Evolutionary conservation across 352 stramenopile genomes (phyloP).

Genomic region (Globisporangium cylindrosporum): DNA sequence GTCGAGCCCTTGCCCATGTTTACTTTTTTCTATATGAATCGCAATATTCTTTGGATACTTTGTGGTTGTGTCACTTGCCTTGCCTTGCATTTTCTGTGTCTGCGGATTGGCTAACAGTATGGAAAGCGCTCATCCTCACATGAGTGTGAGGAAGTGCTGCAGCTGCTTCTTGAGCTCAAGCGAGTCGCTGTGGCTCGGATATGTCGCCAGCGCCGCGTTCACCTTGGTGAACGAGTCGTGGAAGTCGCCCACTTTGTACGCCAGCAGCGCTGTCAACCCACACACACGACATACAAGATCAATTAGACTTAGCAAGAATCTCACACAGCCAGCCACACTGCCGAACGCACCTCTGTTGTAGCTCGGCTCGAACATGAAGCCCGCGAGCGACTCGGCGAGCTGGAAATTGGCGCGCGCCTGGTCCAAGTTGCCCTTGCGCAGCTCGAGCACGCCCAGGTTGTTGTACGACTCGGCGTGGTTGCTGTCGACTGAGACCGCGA

Average conservation of each 20-base stretch:
- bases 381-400: conserved; percentile 69
- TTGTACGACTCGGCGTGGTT: conserved; percentile 92
- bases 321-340: background rate
- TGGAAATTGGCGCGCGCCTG: conserved; percentile 83
- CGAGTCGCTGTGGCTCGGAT: conserved; percentile 84
- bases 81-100: background rate
- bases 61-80: conserved; percentile 1
- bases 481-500: conserved; percentile 88
- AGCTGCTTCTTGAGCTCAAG: conserved; percentile 88
- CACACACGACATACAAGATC: background rate
- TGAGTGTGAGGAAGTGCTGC: conserved; percentile 79
- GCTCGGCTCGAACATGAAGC: conserved; percentile 90
- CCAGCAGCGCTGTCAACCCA: conserved; percentile 63
- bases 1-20: conserved; percentile 34
- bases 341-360: conserved; percentile 78
- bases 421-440: conserved; percentile 87
- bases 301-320: conserved; percentile 9
- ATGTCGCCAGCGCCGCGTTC: conserved; percentile 73
- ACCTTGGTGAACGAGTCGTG: conserved; percentile 88
- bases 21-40: conserved; percentile 26
- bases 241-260: conserved; percentile 91
- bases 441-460: conserved; percentile 90
- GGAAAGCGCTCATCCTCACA: conserved; percentile 23
- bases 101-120: background rate
- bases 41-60: conserved; percentile 12